These are phyloP conservation scores for Oenanthe javanica DNA, from an alignment of 140 eudicot genomes.

Conservation along the genomic window DNA sequence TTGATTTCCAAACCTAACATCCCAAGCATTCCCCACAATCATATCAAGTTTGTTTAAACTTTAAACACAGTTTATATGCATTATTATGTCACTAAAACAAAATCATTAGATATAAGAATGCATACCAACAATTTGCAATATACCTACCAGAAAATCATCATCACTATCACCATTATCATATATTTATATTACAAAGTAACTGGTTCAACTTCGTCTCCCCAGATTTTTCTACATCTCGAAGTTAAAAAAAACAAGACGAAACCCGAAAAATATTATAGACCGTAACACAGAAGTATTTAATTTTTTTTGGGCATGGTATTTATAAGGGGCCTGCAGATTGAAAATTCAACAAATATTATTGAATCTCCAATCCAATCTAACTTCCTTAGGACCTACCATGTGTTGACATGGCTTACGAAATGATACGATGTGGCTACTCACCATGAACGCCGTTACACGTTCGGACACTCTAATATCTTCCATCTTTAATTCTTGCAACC, in stretches of 20 bases:
- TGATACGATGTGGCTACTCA: constrained; percentile 78
- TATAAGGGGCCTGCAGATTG: neutral
- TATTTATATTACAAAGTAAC: constrained; percentile 9
- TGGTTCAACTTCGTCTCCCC: constrained; percentile 79
- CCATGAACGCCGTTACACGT: constrained; percentile 93
- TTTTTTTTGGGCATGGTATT: neutral
- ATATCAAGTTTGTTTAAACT: neutral
- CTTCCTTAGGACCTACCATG: constrained; percentile 56
- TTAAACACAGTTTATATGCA: no score
- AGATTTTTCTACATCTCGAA: constrained; percentile 17
- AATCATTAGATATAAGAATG: neutral
- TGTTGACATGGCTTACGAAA: constrained; percentile 88
- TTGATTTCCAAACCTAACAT: constrained; percentile 14
- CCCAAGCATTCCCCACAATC: constrained; percentile 5
- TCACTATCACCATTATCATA: neutral
- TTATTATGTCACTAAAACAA: neutral
- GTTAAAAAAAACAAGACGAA: neutral
- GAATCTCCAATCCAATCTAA: constrained; percentile 87
- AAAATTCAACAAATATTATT: constrained; percentile 42
- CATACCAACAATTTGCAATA: no score
- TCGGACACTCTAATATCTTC: constrained; percentile 89
- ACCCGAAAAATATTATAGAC: neutral
- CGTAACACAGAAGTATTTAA: neutral
- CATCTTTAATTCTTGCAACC: constrained; percentile 73
- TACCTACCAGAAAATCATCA: neutral